Evolutionary conservation across 1,139 yeast genomes (phyloP), one percentile per base, ranked within the genome.

Genomic region (Kazachstania sp.): DNA sequence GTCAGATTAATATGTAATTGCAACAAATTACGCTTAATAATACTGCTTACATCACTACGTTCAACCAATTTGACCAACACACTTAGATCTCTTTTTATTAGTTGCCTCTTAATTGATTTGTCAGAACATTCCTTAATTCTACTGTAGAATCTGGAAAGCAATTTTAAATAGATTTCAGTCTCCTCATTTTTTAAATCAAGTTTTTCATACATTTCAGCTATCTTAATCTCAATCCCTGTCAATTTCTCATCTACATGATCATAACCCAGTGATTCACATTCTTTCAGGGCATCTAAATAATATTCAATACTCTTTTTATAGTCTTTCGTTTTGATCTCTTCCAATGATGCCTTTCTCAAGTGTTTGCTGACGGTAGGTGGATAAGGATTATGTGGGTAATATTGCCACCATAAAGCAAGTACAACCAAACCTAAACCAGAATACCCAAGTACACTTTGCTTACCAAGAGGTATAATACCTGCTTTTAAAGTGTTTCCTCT

Each of bases 161-260:
- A 71, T 56, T 83, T 88, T 50, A 79, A 71, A 64, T 85, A 85
- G 28, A 83, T 63, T 54, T 73, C 71, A 29, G 77, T 70, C 0
- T 95, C 94, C 49, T 82, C 86, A 19, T 75, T 73, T 34, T 63
- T 51, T 78, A 76, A 72, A 31, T 71, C 71, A 54, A 84, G 67
- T 44, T 81, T 68, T 59, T 85, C 94, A 63, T 80, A 86, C 88
- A 87, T 84, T 62, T 88, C 95, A 3, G 84, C 95, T 40, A 86
- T 71, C 59, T 88, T 86, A 58, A 90, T 71, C 58, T 87, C 95
- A 49, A 88, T 77, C 0, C 97, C 97, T 0, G 97, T 88, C 58
- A 81, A 83, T 56, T 81, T 85, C 54, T 83, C 85, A 44, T 78
- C 71, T 28, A 85, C 59, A n/a, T 73, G 73, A 52, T 78, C 76